Evolutionary conservation across 2,329 filamentous ascomycete species (phyloP).

Genomic region (Ophiostoma quercus): DNA sequence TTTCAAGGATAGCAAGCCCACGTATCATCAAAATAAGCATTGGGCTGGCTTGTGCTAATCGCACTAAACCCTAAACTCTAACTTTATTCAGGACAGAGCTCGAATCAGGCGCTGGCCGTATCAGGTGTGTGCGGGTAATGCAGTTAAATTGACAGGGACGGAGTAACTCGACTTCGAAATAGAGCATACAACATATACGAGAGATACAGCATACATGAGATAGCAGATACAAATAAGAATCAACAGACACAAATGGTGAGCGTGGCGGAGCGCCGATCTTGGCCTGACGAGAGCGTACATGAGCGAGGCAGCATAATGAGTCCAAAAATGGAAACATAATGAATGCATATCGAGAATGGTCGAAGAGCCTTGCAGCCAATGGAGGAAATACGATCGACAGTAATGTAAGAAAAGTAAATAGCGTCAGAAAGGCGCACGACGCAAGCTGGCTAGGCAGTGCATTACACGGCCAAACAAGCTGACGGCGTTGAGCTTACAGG

Average conservation of each 20-base stretch:
- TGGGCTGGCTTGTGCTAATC: neutral
- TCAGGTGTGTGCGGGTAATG: neutral
- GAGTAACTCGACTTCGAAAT: neutral
- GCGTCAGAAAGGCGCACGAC: neutral
- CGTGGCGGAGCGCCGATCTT: neutral
- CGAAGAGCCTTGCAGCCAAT: neutral
- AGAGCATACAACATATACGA: neutral
- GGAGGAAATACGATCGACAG: constrained; percentile 1
- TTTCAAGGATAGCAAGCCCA: neutral
- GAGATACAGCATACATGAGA: neutral
- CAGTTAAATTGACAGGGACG: neutral
- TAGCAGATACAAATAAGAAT: neutral
- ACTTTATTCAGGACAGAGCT: neutral
- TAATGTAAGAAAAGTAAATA: neutral
- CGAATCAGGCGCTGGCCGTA: neutral
- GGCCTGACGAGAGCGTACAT: neutral
- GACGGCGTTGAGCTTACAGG: neutral
- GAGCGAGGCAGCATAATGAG: neutral
- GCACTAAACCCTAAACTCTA: neutral
- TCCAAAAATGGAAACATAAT: neutral
- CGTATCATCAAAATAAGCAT: neutral
- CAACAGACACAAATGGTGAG: neutral
- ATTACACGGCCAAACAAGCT: neutral
- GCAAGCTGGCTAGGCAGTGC: neutral
- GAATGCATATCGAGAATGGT: neutral